Percentiles rank a stretch among this genome's conserved stretches.
Conservation (phyloP, 2,329 filamentous ascomycete genomes). For the Epichloe elymi region DNA sequence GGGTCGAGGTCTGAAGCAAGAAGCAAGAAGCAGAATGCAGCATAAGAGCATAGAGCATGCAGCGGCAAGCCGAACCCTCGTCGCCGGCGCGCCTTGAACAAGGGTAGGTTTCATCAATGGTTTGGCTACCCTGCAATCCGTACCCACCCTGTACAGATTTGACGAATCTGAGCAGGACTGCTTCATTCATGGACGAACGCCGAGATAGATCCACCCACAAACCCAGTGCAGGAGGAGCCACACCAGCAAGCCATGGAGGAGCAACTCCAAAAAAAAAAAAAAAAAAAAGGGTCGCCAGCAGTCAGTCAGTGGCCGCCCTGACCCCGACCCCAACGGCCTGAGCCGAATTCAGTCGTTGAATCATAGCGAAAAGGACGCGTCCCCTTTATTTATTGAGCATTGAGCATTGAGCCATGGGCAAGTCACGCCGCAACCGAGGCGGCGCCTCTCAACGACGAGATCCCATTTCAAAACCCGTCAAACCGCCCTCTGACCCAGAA, state of each 20-base stretch:
- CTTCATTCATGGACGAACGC: background rate
- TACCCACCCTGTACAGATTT: no score
- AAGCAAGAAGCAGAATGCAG: background rate
- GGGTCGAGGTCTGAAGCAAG: background rate
- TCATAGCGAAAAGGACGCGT: no score
- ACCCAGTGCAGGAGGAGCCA: background rate
- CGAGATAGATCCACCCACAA: background rate
- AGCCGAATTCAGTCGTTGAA: background rate
- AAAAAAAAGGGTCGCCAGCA: background rate
- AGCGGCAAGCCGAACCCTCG: no score
- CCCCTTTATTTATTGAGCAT: background rate
- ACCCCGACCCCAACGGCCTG: background rate
- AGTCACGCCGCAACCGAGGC: constrained; percentile 41
- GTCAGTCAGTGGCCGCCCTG: background rate
- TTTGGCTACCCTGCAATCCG: no score
- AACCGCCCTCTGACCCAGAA: constrained; percentile 49
- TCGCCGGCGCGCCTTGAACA: no score
- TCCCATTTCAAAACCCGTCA: constrained; percentile 43
- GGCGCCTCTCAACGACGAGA: constrained; percentile 36
- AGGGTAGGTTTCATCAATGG: no score
- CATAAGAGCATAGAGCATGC: no score
- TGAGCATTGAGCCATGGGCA: constrained; percentile 35
- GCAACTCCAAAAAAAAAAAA: background rate
- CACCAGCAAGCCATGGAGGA: background rate
- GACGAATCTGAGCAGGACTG: no score